phyloP scores from a whole-genome alignment of 2,329 filamentous ascomycete genomes.

The Myriosclerotinia curreyana region DNA sequence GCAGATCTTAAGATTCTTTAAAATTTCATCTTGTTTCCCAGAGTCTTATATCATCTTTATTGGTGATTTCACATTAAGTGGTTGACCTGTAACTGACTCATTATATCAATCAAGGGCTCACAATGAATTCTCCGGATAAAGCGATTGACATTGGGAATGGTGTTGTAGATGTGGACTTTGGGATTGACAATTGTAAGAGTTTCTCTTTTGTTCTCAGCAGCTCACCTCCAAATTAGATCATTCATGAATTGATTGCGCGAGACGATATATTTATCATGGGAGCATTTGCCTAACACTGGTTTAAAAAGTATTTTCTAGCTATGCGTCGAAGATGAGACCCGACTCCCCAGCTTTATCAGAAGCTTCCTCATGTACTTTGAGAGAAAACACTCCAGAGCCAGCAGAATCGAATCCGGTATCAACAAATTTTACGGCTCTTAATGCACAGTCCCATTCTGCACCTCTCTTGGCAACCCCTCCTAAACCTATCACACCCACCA shows the following conservation, averaged over 20 bases:
- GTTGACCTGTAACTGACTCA: neutral
- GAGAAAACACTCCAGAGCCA: neutral
- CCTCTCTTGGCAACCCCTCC: neutral
- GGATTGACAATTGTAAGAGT: neutral
- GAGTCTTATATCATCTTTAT: neutral
- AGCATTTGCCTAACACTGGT: neutral
- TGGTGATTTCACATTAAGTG: neutral
- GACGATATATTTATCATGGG: too few species aligned
- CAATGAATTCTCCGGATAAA: neutral
- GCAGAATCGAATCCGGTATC: neutral
- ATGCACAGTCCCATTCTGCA: neutral
- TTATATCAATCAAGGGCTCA: neutral
- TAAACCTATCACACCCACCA: neutral
- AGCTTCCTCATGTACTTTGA: slow-evolving; percentile 4
- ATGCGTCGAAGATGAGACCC: neutral
- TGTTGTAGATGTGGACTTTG: slow-evolving; percentile 1
- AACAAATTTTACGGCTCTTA: neutral
- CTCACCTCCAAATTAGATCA: neutral
- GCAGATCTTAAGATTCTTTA: neutral
- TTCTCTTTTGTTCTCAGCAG: neutral
- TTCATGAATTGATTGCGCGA: neutral
- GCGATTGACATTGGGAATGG: neutral
- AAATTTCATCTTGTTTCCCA: neutral
- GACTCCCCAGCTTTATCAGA: neutral
- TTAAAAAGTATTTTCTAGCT: neutral